Evolutionary conservation across 805 yeast species (phyloP).

Genomic region (Ogataea glucozyma): DNA sequence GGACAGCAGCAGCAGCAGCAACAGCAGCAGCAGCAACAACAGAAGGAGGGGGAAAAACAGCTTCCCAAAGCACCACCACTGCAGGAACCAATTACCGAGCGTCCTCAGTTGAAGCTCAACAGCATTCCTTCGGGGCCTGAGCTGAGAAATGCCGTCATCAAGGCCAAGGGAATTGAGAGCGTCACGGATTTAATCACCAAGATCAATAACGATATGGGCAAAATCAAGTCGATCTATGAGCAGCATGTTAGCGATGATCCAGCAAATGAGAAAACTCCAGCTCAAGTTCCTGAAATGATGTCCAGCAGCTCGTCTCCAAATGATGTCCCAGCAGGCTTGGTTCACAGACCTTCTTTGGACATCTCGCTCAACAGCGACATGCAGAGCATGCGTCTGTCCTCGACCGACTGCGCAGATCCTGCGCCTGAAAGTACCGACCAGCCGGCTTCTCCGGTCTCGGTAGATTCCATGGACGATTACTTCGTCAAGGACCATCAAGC

Average conservation of each 20-base stretch:
- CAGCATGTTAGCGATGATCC: constrained; percentile 5
- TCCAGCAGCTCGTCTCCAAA: constrained; percentile 4
- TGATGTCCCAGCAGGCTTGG: not conserved
- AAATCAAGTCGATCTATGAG: constrained; percentile 31
- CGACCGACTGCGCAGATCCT: not conserved
- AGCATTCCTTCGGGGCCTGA: constrained; percentile 55
- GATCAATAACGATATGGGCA: constrained; percentile 51
- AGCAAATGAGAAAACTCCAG: no score
- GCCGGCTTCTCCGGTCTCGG: constrained; percentile 29
- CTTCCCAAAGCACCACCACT: no score
- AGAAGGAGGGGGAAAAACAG: constrained; percentile 1
- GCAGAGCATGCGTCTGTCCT: not conserved
- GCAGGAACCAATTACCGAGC: constrained; percentile 3
- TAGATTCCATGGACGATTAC: constrained; percentile 24
- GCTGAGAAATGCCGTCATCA: constrained; percentile 60
- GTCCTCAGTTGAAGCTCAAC: constrained; percentile 31
- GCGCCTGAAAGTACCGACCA: constrained; percentile 10
- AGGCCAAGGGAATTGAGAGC: constrained; percentile 73
- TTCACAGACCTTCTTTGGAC: constrained; percentile 1
- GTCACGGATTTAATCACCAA: constrained; percentile 67
- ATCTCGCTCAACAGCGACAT: not conserved
- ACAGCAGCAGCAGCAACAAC: not conserved
- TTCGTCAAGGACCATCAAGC: constrained; percentile 41
- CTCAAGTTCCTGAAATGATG: not conserved
- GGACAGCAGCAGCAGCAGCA: constrained; percentile 1